These are phyloP conservation scores for Apophysomyces ossiformis DNA, from an alignment of 371 early-diverging fungal species.

Conservation along the genomic window DNA sequence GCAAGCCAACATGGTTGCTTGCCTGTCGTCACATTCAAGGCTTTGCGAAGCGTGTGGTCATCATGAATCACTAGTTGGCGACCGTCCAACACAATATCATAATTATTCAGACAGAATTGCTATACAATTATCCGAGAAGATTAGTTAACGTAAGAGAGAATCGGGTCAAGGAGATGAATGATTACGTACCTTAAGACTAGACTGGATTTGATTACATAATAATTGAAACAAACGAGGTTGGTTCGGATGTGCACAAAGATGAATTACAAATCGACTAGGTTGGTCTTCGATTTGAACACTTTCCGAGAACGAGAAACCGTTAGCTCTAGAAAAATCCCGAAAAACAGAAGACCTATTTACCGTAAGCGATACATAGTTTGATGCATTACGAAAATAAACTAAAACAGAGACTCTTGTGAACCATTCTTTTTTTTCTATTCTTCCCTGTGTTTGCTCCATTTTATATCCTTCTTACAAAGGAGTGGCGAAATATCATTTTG, in stretches of 20 bases:
- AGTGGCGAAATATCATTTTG: conserved; percentile 1
- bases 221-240: conserved; percentile 22
- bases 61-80: conserved; percentile 17
- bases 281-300: conserved; percentile 31
- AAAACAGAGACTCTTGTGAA: background rate
- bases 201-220: conserved; percentile 23
- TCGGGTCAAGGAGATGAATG: background rate
- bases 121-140: background rate
- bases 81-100: conserved; percentile 22
- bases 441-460: background rate
- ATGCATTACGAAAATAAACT: background rate
- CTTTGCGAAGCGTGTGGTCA: conserved; percentile 25
- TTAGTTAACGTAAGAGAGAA: conserved; percentile 1
- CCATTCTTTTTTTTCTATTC: background rate
- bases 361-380: conserved; percentile 24
- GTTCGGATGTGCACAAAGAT: conserved; percentile 23
- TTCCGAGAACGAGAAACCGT: background rate
- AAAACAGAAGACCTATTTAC: conserved; percentile 12
- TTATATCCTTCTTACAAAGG: conserved; percentile 1
- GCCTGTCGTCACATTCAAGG: conserved; percentile 2
- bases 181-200: conserved; percentile 20
- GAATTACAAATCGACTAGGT: conserved; percentile 20
- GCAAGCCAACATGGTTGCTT: conserved; percentile 9
- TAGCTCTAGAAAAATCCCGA: background rate
- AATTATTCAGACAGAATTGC: conserved; percentile 15